Evolutionary conservation across 2,329 filamentous ascomycete genomes (phyloP).

Genomic region (Aspergillus aculeatinus): DNA sequence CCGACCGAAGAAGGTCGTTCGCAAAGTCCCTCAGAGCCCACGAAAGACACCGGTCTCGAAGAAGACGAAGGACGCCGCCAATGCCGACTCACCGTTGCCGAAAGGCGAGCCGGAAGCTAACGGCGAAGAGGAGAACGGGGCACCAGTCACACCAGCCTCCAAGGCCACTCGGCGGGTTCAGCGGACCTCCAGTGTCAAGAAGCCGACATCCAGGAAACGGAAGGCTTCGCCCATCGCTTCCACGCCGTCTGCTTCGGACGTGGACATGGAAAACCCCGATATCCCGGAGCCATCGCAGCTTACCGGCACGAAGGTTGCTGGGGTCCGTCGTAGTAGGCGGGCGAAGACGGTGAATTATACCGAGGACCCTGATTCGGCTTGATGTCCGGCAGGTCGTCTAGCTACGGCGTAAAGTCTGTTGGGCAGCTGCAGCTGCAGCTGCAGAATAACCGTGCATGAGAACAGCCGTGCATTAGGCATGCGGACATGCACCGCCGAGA

Average conservation of each 20-base stretch:
- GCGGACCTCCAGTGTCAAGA: conserved; percentile 18
- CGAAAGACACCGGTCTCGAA: conserved; percentile 18
- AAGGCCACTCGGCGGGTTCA: conserved; percentile 12
- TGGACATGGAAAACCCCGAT: conserved; percentile 19
- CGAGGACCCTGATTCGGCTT: conserved; percentile 31
- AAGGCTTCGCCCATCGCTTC: conserved; percentile 29
- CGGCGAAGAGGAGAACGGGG: background rate
- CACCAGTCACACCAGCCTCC: conserved; percentile 20
- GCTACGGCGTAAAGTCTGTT: too few species aligned
- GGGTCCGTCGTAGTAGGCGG: conserved; percentile 31
- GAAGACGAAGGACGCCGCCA: conserved; percentile 16
- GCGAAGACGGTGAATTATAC: conserved; percentile 37
- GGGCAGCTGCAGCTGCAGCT: background rate
- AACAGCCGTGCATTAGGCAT: background rate
- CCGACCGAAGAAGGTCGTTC: conserved; percentile 66
- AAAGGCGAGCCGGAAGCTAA: conserved; percentile 10
- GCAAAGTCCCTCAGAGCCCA: conserved; percentile 24
- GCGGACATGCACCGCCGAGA: too few species aligned
- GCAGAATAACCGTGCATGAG: background rate
- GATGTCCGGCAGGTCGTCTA: background rate
- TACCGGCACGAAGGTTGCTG: conserved; percentile 6
- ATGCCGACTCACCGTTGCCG: conserved; percentile 1
- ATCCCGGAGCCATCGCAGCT: conserved; percentile 13
- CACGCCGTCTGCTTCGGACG: conserved; percentile 29
- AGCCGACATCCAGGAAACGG: conserved; percentile 28